phyloP scores from a whole-genome alignment of 2,329 filamentous ascomycete species.

The Pseudogymnoascus pannorum region DNA sequence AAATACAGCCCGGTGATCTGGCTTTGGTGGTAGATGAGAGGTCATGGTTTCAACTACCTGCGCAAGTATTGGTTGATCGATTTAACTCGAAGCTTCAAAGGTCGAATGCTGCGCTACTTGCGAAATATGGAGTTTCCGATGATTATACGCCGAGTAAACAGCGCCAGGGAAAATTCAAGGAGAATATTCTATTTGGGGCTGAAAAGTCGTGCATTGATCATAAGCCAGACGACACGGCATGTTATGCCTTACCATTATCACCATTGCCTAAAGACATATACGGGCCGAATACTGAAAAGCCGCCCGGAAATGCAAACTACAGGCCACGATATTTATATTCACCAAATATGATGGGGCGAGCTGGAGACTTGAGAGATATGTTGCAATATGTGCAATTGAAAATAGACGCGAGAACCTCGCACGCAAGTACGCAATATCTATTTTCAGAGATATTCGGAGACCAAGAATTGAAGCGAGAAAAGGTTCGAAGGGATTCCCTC shows the following conservation, averaged over 20 bases:
- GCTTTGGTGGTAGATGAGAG: constrained; percentile 45
- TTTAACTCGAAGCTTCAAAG: constrained; percentile 43
- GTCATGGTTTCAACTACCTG: constrained; percentile 48
- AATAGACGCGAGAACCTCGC: constrained; percentile 14
- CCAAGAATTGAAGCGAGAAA: constrained; percentile 44
- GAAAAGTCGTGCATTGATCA: constrained; percentile 45
- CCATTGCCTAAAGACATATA: constrained; percentile 42
- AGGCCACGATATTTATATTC: constrained; percentile 43
- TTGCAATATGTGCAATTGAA: constrained; percentile 30
- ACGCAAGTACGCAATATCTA: constrained; percentile 14
- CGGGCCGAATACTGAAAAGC: constrained; percentile 36
- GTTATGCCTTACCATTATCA: constrained; percentile 44
- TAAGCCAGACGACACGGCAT: constrained; percentile 38
- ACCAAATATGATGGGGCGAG: constrained; percentile 43
- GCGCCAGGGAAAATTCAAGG: constrained; percentile 30
- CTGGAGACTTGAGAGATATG: constrained; percentile 39
- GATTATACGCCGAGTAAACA: constrained; percentile 28
- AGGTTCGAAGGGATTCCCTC: constrained; percentile 30
- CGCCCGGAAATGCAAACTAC: constrained; percentile 26
- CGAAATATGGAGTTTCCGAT: constrained; percentile 17
- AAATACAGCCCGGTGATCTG: constrained; percentile 46
- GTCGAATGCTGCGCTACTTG: constrained; percentile 38
- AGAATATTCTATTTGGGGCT: constrained; percentile 49
- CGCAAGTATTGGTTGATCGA: constrained; percentile 46
- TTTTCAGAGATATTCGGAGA: constrained; percentile 45